Percentiles rank a stretch among this genome's conserved stretches.
phyloP scores from a whole-genome alignment of 371 early-diverging fungal genomes.

The Haplosporangium sp. region DNA sequence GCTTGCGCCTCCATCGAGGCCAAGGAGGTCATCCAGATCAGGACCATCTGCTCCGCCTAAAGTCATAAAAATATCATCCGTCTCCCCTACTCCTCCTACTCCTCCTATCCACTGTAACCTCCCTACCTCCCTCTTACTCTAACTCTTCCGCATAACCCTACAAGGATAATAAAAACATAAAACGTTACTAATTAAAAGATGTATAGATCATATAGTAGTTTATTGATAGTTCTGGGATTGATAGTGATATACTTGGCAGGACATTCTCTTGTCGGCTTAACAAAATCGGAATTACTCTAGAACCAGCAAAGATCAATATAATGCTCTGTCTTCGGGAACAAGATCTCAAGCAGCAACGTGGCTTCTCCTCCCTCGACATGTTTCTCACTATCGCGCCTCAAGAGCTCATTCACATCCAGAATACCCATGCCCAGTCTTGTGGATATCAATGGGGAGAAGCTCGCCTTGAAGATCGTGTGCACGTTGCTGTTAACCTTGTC shows the following conservation, averaged over 20 bases:
- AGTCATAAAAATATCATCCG: neutral
- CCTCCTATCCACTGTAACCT: neutral
- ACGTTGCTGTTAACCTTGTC: neutral
- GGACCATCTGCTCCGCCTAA: slow-evolving; percentile 40
- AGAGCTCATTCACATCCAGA: slow-evolving; percentile 20
- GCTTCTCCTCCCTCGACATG: slow-evolving; percentile 17
- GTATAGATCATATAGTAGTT: too few relatives aligned
- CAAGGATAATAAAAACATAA: neutral
- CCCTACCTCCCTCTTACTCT: neutral
- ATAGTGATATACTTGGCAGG: too few relatives aligned
- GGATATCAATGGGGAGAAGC: slow-evolving; percentile 29
- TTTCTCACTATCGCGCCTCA: slow-evolving; percentile 22
- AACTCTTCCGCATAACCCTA: neutral
- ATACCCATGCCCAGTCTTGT: slow-evolving; percentile 26
- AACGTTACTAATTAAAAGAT: too few relatives aligned
- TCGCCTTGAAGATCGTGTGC: slow-evolving; percentile 6
- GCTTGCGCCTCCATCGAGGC: slow-evolving; percentile 35
- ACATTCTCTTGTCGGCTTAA: neutral
- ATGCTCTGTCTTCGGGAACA: slow-evolving; percentile 29
- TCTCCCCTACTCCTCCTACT: neutral
- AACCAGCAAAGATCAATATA: slow-evolving; percentile 31
- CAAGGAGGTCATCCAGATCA: slow-evolving; percentile 42
- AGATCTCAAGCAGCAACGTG: slow-evolving; percentile 19
- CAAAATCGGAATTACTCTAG: neutral
- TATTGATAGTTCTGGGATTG: too few relatives aligned